These are phyloP conservation scores for Mycena maculata DNA, from an alignment of 768 basidiomycete genomes.

Conservation along the genomic window DNA sequence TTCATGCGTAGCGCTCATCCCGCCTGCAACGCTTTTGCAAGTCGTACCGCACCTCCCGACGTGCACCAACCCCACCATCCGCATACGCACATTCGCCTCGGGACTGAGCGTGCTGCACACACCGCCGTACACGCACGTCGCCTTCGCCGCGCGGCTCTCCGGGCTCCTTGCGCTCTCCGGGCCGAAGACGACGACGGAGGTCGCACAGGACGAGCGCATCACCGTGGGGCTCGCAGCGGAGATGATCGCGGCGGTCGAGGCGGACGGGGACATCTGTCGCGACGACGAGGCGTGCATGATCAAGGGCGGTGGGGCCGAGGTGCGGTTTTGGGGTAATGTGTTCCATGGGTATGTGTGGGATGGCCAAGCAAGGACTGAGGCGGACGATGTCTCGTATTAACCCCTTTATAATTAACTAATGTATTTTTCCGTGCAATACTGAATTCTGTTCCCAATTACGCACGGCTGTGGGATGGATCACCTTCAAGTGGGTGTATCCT, in stretches of 20 bases:
- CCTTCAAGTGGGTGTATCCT: too few relatives aligned
- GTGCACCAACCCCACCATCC: constrained; percentile 76
- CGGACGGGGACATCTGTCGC: constrained; percentile 75
- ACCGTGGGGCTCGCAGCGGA: constrained; percentile 81
- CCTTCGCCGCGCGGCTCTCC: constrained; percentile 77
- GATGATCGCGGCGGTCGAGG: constrained; percentile 82
- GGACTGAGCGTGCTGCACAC: constrained; percentile 88
- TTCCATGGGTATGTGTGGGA: constrained; percentile 82
- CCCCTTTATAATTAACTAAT: too few relatives aligned
- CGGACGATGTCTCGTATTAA: neutral
- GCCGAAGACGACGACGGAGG: constrained; percentile 70
- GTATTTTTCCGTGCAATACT: neutral
- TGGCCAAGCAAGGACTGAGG: constrained; percentile 55
- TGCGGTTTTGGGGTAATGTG: constrained; percentile 79
- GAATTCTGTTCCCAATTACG: too few relatives aligned
- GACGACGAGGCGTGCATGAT: constrained; percentile 69
- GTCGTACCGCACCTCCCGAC: constrained; percentile 74
- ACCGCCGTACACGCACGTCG: constrained; percentile 73
- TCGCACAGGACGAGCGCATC: constrained; percentile 78
- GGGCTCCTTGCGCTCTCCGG: constrained; percentile 62
- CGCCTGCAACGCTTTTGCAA: constrained; percentile 87
- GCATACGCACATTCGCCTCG: constrained; percentile 74
- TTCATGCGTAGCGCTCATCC: constrained; percentile 75
- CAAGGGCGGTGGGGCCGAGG: constrained; percentile 62
- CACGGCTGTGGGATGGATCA: too few relatives aligned